Evolutionary conservation across 108 stramenopile species (phyloP), one percentile per base, ranked within the genome.

Genomic region (Cyclostephanos invisitatus): DNA sequence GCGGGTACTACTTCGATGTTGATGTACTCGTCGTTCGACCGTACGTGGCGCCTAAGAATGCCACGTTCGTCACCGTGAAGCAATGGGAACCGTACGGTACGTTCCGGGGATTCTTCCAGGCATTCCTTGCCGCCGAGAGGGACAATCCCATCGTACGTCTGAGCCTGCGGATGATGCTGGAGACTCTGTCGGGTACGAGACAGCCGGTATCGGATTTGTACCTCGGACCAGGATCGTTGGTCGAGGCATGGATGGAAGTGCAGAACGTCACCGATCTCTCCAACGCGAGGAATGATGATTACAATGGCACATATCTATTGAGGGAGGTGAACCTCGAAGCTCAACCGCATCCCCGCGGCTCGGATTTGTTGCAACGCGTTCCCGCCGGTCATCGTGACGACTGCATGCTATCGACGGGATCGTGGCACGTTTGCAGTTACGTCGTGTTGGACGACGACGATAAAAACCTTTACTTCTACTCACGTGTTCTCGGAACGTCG

Each of bases 1-100:
- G 74, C 1, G 74, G 68, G n/a, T 75, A 75, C 18, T 70, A 70
- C 60, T 75, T 70, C 46, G 74, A 75, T 70, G 68, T 75, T 62
- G 74, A 75, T 42, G 15, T 70, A 17, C 74, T 75, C 46, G 72
- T 73, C n/a, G 64, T 73, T 7, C 38, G 62, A 38, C 72, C 72
- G 18, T 73, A 38, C 38, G 40, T 46, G 2, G 63, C 72, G 22
- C 69, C 69, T 1, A 24, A 46, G 5, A 21, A 29, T 24, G 37
- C 55, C 4, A 64, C 51, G 14, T 63, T 72, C 51, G 50, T 72
- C 15, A 64, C 72, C 11, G 62, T 72, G 5, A 72, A 54, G 53
- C 50, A 62, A 2, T 36, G 53, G 14, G 62, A 21, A 22, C 7
- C 56, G 3, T 4, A 18, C 0, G 56, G 29, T 32, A 10, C 5